A percentile compares a stretch with the other conserved stretches of the same genome.
Evolutionary conservation across 805 yeast species (phyloP).

Genomic region (Myxozyma sirexii): DNA sequence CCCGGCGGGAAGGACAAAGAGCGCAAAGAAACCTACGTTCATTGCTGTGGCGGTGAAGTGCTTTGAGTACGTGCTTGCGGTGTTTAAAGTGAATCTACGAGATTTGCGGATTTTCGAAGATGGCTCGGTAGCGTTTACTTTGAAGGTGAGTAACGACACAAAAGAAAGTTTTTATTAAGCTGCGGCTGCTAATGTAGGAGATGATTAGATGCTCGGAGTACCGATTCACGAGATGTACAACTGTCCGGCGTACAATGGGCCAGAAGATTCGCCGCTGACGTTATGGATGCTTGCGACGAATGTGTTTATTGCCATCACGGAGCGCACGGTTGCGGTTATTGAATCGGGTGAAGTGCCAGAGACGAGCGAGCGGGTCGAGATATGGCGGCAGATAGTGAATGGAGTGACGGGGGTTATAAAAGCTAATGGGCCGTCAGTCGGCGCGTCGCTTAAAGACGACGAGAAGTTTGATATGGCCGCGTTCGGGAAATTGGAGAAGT

Average conservation of each 20-base stretch:
- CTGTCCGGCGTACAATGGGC: slow-evolving; percentile 17
- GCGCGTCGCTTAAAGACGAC: slow-evolving; percentile 39
- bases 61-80: slow-evolving; percentile 14
- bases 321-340: slow-evolving; percentile 41
- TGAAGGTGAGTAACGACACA: slow-evolving; percentile 29
- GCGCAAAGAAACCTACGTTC: slow-evolving; percentile 27
- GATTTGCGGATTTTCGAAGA: slow-evolving; percentile 18
- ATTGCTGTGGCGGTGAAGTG: slow-evolving; percentile 26
- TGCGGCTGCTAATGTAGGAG: too few relatives aligned
- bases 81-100: slow-evolving; percentile 6
- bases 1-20: slow-evolving; percentile 13
- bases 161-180: too few relatives aligned
- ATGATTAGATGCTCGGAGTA: slow-evolving; percentile 18
- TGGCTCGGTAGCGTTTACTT: slow-evolving; percentile 32
- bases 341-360: slow-evolving; percentile 37
- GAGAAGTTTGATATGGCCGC: slow-evolving; percentile 53
- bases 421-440: slow-evolving; percentile 43
- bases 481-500: slow-evolving; percentile 48
- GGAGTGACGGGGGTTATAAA: slow-evolving; percentile 38
- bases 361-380: slow-evolving; percentile 3
- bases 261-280: slow-evolving; percentile 10
- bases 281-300: slow-evolving; percentile 34
- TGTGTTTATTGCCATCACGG: slow-evolving; percentile 27
- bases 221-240: slow-evolving; percentile 32
- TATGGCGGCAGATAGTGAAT: slow-evolving; percentile 42